These are phyloP conservation scores for Leishmania tropica DNA, from an alignment of 208 protist species.

Conservation along the genomic window DNA sequence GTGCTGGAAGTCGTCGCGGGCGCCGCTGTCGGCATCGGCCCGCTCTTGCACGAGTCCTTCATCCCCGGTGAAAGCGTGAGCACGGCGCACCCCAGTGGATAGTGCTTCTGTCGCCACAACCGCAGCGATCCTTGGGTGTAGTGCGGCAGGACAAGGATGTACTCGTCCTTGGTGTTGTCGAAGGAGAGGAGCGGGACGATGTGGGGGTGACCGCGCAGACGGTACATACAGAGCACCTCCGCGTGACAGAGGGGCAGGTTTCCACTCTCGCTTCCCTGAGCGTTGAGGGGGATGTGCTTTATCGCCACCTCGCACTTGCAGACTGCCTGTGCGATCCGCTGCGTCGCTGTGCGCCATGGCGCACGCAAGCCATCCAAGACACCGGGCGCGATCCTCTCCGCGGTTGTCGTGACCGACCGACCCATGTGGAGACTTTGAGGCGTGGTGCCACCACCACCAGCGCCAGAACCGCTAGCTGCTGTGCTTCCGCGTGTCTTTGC, in stretches of 20 bases:
- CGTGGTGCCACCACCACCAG: neutral
- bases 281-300: constrained; percentile 66
- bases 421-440: neutral
- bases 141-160: constrained; percentile 68
- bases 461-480: constrained; percentile 8
- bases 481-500: neutral
- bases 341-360: constrained; percentile 25
- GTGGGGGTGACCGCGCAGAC: constrained; percentile 59
- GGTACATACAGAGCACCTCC: constrained; percentile 72
- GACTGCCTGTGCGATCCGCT: constrained; percentile 16
- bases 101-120: constrained; percentile 62
- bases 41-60: constrained; percentile 12
- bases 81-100: constrained; percentile 51
- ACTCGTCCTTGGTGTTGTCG: constrained; percentile 69
- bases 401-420: constrained; percentile 3
- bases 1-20: neutral
- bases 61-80: constrained; percentile 32
- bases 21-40: neutral
- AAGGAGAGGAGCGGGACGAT: constrained; percentile 66
- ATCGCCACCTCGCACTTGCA: constrained; percentile 46
- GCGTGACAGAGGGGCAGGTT: constrained; percentile 68
- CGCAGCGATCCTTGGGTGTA: constrained; percentile 71
- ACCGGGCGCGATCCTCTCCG: constrained; percentile 3
- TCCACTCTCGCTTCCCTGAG: constrained; percentile 50
- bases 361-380: constrained; percentile 15